A percentile compares a stretch with the other conserved stretches of the same genome.
phyloP scores from a whole-genome alignment of 306 rosid genomes.

The Crotalaria pallida region DNA sequence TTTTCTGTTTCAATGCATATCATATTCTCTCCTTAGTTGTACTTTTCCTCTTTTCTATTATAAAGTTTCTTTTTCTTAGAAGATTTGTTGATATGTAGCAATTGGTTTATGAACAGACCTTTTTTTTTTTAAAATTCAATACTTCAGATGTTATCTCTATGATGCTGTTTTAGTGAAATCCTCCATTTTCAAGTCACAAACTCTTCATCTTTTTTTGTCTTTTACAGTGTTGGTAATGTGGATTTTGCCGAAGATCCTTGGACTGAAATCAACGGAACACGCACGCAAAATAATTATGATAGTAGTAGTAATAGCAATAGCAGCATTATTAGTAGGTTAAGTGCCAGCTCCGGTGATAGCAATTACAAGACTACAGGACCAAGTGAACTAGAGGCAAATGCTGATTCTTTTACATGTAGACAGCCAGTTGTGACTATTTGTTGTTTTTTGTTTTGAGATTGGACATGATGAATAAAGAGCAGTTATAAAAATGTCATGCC shows the following conservation, averaged over 20 bases:
- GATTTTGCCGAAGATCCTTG: too few species aligned
- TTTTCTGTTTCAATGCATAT: not conserved
- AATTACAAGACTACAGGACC: constrained; percentile 69
- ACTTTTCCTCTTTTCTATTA: not conserved
- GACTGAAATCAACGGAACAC: too few species aligned
- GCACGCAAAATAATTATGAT: constrained; percentile 60
- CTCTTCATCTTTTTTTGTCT: too few species aligned
- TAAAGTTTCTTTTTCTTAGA: too few species aligned
- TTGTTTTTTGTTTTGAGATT: too few species aligned
- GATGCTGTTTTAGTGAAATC: constrained; percentile 11
- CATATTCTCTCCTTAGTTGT: constrained; percentile 2
- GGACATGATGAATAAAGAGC: too few species aligned
- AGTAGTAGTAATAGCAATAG: constrained; percentile 94
- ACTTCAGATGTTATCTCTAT: not conserved
- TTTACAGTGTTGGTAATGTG: too few species aligned
- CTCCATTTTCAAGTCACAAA: too few species aligned
- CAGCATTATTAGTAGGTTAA: constrained; percentile 88
- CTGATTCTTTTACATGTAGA: constrained; percentile 88
- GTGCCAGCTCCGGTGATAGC: constrained; percentile 88
- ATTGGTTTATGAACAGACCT: not conserved
- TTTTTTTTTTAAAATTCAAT: constrained; percentile 1
- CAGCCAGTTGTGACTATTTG: constrained; percentile 81
- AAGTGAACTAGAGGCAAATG: constrained; percentile 92
- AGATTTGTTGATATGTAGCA: too few species aligned
- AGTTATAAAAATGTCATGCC: too few species aligned